Evolutionary conservation across 208 protist genomes (phyloP), one percentile per base, ranked within the genome.

Genomic region (Blechomonas ayalai): DNA sequence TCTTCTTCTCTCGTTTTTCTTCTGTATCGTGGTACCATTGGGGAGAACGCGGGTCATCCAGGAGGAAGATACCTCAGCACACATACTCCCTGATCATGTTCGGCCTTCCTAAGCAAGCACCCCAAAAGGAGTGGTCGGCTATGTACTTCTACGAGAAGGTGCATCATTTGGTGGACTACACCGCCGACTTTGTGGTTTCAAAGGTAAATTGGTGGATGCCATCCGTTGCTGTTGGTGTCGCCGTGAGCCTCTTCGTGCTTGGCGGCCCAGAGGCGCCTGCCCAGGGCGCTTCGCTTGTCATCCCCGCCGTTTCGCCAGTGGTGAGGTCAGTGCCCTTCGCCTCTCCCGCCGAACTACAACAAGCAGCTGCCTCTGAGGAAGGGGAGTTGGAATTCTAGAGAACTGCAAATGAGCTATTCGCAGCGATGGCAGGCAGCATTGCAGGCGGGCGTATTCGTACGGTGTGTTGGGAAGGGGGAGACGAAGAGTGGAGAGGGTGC

Each of bases 141-240:
- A 85, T 89, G 75, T 90, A 89, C 68, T 78, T 93, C 26, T 85
- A 90, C 57, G 73, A 93, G 41, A 85, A 76, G 48, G 19, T 93
- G 36, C 81, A 69, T 35, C 81, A 90, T 57, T 73, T 93, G 43
- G 53, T 89, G 19, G 79, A 93, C 48, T 73, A 89, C 64, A 73
- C 59, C 33, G 39, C 71, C 16, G 64, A 90, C 50, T 89, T 70
- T 38, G 54, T 93, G 36, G 65, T 90, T 26, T 61, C 69, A 12
- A 90, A 90, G 55, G 47, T 71, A 29, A 71, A 82, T 49, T 93
- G 80, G 79, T 93, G 85, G 82, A 20, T 93, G 9, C 85, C 85
- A 12, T 75, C 78, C 27, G 76, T 93, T 1, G 81, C 59, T 9
- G 52, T 71, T 4, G 73, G 76, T 20, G 86, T 93, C 61, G 71